A percentile compares a stretch with the other conserved stretches of the same genome.
These are phyloP conservation scores for Pythium phragmiticola DNA, from an alignment of 352 stramenopile species.

Conservation along the genomic window DNA sequence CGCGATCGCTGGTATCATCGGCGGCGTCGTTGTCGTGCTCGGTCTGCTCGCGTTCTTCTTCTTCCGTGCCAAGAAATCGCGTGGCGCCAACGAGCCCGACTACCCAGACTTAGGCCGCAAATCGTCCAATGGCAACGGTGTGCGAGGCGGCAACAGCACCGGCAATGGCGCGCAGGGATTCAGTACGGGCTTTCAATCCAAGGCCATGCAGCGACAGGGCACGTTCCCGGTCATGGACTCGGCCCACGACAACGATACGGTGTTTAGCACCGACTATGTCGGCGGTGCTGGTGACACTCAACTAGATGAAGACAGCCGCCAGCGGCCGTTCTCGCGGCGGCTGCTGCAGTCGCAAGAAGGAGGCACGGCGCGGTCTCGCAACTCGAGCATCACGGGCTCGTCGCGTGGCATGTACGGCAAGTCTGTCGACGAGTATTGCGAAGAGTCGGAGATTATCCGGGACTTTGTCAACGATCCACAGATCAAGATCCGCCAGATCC, in stretches of 20 bases:
- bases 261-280: constrained; percentile 17
- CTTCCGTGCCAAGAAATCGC: constrained; percentile 14
- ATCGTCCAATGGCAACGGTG: constrained; percentile 3
- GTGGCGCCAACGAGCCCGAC: background rate
- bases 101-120: constrained; percentile 16
- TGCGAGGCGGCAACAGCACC: background rate
- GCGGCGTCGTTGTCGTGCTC: constrained; percentile 21
- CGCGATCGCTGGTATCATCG: constrained; percentile 24
- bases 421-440: constrained; percentile 55
- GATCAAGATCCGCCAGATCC: constrained; percentile 49
- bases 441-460: constrained; percentile 53
- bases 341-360: constrained; percentile 4
- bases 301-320: constrained; percentile 10
- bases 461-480: constrained; percentile 51
- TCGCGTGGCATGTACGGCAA: constrained; percentile 28
- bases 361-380: background rate
- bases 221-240: constrained; percentile 14
- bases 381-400: constrained; percentile 10
- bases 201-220: constrained; percentile 9
- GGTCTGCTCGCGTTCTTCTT: constrained; percentile 19
- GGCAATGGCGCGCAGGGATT: background rate
- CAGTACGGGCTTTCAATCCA: background rate
- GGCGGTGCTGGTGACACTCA: background rate
- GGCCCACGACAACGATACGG: constrained; percentile 18
- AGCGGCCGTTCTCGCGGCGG: constrained; percentile 4